Percentiles rank a stretch among this genome's conserved stretches.
Evolutionary conservation across 768 basidiomycete genomes (phyloP).

Genomic region (Xanthoconium stramineum): DNA sequence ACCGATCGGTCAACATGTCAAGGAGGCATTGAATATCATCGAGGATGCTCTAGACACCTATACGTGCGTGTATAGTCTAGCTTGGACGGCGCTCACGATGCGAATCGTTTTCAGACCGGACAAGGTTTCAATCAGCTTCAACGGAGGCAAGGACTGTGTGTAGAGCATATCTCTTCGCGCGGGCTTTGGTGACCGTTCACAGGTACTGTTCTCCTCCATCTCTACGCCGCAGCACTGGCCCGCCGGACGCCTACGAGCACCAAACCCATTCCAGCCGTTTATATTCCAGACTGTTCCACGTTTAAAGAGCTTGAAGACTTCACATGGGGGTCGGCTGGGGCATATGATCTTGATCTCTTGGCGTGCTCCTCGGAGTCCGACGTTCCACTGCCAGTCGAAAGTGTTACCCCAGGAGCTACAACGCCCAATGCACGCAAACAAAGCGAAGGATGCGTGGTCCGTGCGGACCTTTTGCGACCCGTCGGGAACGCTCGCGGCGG

Average conservation of each 20-base stretch:
- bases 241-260: slow-evolving; percentile 35
- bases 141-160: slow-evolving; percentile 98
- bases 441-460: slow-evolving; percentile 1
- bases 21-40: slow-evolving; percentile 80
- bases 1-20: slow-evolving; percentile 57
- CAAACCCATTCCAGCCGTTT: slow-evolving; percentile 62
- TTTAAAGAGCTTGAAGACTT: slow-evolving; percentile 84
- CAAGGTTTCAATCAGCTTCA: slow-evolving; percentile 86
- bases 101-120: slow-evolving; percentile 48
- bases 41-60: slow-evolving; percentile 71
- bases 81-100: slow-evolving; percentile 2
- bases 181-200: slow-evolving; percentile 6
- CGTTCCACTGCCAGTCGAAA: slow-evolving; percentile 46
- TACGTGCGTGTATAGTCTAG: slow-evolving; percentile 60
- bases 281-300: slow-evolving; percentile 88
- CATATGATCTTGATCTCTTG: slow-evolving; percentile 76
- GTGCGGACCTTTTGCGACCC: slow-evolving; percentile 29
- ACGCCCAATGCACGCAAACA: slow-evolving; percentile 16
- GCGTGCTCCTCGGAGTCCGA: slow-evolving; percentile 35
- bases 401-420: slow-evolving; percentile 37
- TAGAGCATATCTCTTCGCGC: slow-evolving; percentile 4
- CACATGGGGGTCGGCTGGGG: slow-evolving; percentile 56
- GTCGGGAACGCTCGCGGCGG: slow-evolving; percentile 56
- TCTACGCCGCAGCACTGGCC: slow-evolving; percentile 74
- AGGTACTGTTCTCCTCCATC: slow-evolving; percentile 95